Base-by-base conservation (phyloP, 1,284 basidiomycete species). In the Pholiota adiposa region DNA sequence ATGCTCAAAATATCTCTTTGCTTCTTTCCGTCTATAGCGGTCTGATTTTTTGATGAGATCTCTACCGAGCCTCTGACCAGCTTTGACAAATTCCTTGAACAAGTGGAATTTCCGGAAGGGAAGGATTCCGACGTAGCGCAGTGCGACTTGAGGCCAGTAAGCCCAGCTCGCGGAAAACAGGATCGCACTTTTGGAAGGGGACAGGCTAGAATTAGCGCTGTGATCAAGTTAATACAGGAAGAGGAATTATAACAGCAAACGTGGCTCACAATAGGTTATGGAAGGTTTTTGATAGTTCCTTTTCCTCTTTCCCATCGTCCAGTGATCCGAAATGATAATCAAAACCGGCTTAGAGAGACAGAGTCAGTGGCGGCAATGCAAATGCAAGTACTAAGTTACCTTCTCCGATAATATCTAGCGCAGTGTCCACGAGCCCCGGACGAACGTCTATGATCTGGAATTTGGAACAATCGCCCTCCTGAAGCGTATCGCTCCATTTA, bases 301-400 rank as follows among this genome's bases (percentile, higher is more conserved):
- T 59, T 33, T 55, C 55, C 2, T 54, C 58, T 5, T n/a, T 48
- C 8, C 29, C 40, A 1, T 40, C 40, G 27, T 59, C 58, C 12
- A 59, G 58, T 14, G 58, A 55, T 8, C 58, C 58, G 21, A 55
- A 59, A n/a, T 55, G 58, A n/a, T 59, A 59, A 40, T 59, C 58
- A 27, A 59, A 55, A 19, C 55, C 58, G 19, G 58, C 58, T 59
- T 14, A 7, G 36, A n/a, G n/a, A 16, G 36, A 38, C n/a, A 16
- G 14, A 4, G 14, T 38, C n/a, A 4, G 16, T 11, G 14, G 5
- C 12, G 4, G 36, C 5, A 12, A 38, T 12, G 4, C 12, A 11
- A 38, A 38, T 11, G 14, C 9, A 43, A 1, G 2, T 23, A 25
- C 23, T 18, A 49, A 16, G 14, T 25, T n/a, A 59, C 58, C 53